These are phyloP conservation scores for Nicotiana otophora DNA, from an alignment of 257 asterid genomes.

Conservation along the genomic window DNA sequence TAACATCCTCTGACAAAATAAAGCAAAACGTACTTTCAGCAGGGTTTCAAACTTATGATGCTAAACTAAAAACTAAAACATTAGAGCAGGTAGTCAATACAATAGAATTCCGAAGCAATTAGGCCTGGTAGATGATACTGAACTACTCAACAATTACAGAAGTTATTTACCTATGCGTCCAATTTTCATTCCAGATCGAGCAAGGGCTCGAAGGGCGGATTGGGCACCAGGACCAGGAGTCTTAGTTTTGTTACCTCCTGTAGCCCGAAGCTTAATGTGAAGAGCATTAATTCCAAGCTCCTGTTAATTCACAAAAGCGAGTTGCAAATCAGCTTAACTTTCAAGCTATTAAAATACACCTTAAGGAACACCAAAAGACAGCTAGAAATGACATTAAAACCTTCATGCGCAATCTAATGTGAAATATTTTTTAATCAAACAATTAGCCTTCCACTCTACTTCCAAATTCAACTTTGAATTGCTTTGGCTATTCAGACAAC, in stretches of 20 bases:
- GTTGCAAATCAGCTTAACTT: background rate
- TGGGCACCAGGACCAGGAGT: conserved; percentile 98
- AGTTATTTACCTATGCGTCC: conserved; percentile 74
- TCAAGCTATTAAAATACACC: background rate
- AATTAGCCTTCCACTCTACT: background rate
- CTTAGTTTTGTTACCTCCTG: conserved; percentile 92
- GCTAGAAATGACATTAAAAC: background rate
- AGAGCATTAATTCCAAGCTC: conserved; percentile 84
- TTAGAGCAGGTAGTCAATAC: background rate
- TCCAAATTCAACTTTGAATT: background rate
- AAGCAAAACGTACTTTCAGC: background rate
- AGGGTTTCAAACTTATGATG: background rate
- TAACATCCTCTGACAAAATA: conserved; percentile 50
- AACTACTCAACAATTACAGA: background rate
- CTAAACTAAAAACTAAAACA: background rate
- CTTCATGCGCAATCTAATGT: background rate
- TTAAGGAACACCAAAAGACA: background rate
- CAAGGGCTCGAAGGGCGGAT: conserved; percentile 89
- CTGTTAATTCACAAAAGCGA: conserved; percentile 24
- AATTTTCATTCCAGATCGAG: conserved; percentile 92
- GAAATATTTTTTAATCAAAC: background rate
- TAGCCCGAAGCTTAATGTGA: conserved; percentile 86
- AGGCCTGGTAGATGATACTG: background rate
- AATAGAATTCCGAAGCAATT: background rate
- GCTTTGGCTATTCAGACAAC: background rate